Evolutionary conservation across 345 rosid genomes (phyloP).

Genomic region (Zanthoxylum bungeanum): DNA sequence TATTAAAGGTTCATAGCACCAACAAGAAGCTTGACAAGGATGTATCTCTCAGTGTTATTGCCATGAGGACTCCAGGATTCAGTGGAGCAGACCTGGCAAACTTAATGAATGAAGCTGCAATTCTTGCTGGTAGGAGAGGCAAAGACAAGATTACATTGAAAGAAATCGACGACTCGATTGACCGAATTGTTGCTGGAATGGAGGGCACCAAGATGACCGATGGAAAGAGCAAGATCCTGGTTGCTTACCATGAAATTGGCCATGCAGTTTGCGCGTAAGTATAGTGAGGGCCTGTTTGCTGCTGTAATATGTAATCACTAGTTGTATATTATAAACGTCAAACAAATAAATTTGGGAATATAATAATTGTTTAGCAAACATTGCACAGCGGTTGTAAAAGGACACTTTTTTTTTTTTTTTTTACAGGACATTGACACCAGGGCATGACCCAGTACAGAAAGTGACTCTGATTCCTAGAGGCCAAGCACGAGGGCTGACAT

Average conservation of each 20-base stretch:
- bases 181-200: slow-evolving; percentile 70
- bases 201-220: slow-evolving; percentile 73
- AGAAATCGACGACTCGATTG: slow-evolving; percentile 73
- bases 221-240: slow-evolving; percentile 66
- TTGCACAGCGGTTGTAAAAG: too few species aligned
- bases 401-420: not conserved
- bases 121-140: slow-evolving; percentile 74
- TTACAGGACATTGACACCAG: slow-evolving; percentile 53
- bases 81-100: slow-evolving; percentile 85
- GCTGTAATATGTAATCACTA: not conserved
- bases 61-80: slow-evolving; percentile 78
- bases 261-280: slow-evolving; percentile 68
- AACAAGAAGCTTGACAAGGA: slow-evolving; percentile 64
- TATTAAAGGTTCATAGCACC: slow-evolving; percentile 63
- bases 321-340: too few species aligned
- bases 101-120: slow-evolving; percentile 79
- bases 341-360: too few species aligned
- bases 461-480: slow-evolving; percentile 70
- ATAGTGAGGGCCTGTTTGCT: not conserved
- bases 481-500: slow-evolving; percentile 80
- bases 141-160: slow-evolving; percentile 45
- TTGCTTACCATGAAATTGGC: slow-evolving; percentile 76
- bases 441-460: slow-evolving; percentile 73
- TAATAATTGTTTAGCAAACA: not conserved
- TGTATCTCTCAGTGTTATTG: slow-evolving; percentile 48